These are phyloP conservation scores for Populus ilicifolia DNA, from an alignment of 345 rosid species.

Conservation along the genomic window DNA sequence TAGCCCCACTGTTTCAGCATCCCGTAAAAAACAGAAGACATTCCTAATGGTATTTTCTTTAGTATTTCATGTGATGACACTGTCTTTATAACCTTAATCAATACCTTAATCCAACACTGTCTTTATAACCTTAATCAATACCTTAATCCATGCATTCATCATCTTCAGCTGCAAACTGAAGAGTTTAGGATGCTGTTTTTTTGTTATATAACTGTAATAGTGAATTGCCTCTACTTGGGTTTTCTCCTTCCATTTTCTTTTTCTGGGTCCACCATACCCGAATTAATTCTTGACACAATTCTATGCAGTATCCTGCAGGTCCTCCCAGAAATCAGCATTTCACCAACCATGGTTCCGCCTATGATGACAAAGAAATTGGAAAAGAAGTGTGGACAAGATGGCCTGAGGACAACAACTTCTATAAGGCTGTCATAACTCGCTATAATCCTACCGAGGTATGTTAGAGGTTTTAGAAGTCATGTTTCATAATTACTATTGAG, in stretches of 20 bases:
- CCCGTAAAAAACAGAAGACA: constrained; percentile 85
- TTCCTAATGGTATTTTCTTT: constrained; percentile 51
- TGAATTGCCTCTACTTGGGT: neutral
- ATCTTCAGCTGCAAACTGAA: constrained; percentile 13
- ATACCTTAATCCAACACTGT: neutral
- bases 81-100: constrained; percentile 6
- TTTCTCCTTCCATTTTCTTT: constrained; percentile 9
- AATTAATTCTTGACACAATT: constrained; percentile 35
- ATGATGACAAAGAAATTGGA: constrained; percentile 58
- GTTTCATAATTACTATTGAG: neutral
- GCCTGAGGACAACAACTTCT: constrained; percentile 92
- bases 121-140: constrained; percentile 2
- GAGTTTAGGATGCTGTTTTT: constrained; percentile 2
- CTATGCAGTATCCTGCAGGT: constrained; percentile 56
- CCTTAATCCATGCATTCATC: constrained; percentile 15
- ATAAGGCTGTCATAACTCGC: constrained; percentile 86
- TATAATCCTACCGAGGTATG: constrained; percentile 70
- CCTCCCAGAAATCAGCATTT: constrained; percentile 53
- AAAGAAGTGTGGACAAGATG: constrained; percentile 96
- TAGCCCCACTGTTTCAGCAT: constrained; percentile 69
- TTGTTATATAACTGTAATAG: constrained; percentile 2
- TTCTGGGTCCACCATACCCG: constrained; percentile 38
- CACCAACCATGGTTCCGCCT: constrained; percentile 41
- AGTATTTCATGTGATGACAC: constrained; percentile 5
- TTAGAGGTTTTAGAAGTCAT: neutral